Evolutionary conservation across 2,329 filamentous ascomycete genomes (phyloP).

Genomic region (Stagonosporopsis cucurbitacearum): DNA sequence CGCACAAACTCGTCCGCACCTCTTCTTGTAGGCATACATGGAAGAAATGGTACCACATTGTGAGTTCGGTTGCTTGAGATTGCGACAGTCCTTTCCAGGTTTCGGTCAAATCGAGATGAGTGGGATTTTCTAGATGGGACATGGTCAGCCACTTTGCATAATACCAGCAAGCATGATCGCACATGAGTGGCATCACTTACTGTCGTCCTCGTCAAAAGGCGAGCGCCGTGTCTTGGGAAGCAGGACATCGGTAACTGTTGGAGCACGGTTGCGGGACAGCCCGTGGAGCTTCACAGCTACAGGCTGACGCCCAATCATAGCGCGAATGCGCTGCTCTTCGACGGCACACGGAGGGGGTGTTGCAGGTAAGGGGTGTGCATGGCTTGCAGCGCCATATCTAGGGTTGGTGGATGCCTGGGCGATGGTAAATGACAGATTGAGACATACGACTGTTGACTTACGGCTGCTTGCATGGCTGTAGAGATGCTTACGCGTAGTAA

Average conservation of each 20-base stretch:
- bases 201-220: constrained; percentile 6
- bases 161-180: not conserved
- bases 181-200: constrained; percentile 5
- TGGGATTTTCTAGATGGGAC: constrained; percentile 14
- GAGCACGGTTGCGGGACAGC: constrained; percentile 17
- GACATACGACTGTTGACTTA: not conserved
- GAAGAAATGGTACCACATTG: constrained; percentile 41
- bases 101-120: constrained; percentile 43
- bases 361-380: constrained; percentile 27
- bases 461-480: not conserved
- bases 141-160: not conserved
- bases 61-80: constrained; percentile 38
- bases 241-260: constrained; percentile 24
- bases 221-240: constrained; percentile 36
- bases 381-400: not conserved
- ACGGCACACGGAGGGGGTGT: not conserved
- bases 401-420: constrained; percentile 10
- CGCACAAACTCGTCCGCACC: not conserved
- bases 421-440: not conserved
- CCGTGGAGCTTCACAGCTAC: constrained; percentile 28
- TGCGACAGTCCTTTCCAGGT: constrained; percentile 46
- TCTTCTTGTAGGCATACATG: not conserved
- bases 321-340: constrained; percentile 6
- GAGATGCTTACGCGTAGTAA: not conserved
- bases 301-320: constrained; percentile 13